A percentile compares a stretch with the other conserved stretches of the same genome.
Conservation (phyloP, 495 filamentous ascomycete genomes). For the Hypoxylon cercidicola region DNA sequence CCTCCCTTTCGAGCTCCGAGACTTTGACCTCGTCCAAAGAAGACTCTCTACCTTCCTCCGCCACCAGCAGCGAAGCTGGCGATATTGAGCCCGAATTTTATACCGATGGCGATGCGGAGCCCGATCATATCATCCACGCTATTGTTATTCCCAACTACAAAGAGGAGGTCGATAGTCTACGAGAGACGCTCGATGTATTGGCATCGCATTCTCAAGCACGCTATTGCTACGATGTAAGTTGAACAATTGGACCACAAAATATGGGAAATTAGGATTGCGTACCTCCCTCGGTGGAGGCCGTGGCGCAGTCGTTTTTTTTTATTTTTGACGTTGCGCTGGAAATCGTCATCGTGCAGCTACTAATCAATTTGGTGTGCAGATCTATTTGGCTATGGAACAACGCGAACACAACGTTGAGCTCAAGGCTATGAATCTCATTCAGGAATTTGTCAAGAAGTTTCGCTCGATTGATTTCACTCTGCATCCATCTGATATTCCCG, state of each 20-base stretch:
- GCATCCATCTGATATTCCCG: constrained; percentile 68
- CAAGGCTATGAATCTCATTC: constrained; percentile 65
- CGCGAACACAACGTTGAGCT: constrained; percentile 63
- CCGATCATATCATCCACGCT: constrained; percentile 64
- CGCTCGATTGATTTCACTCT: constrained; percentile 68
- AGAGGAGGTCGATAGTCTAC: constrained; percentile 71
- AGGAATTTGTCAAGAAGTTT: constrained; percentile 67
- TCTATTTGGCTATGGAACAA: constrained; percentile 78
- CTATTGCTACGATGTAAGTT: constrained; percentile 72
- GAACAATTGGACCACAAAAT: background rate
- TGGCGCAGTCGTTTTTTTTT: background rate
- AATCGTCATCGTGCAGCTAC: constrained; percentile 12
- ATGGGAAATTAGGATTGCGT: no score
- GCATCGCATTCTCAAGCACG: constrained; percentile 71
- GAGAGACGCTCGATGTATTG: constrained; percentile 72
- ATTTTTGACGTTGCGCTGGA: constrained; percentile 4
- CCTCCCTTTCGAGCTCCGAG: constrained; percentile 61
- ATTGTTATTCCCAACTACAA: constrained; percentile 77
- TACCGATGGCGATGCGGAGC: constrained; percentile 49
- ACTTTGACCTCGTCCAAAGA: constrained; percentile 60
- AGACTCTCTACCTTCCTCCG: constrained; percentile 50
- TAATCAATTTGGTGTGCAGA: constrained; percentile 49
- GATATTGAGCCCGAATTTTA: constrained; percentile 55
- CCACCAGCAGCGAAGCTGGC: constrained; percentile 59
- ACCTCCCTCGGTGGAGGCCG: no score